Evolutionary conservation across 805 yeast species (phyloP).

Genomic region (Sugiyamaella lignohabitans): DNA sequence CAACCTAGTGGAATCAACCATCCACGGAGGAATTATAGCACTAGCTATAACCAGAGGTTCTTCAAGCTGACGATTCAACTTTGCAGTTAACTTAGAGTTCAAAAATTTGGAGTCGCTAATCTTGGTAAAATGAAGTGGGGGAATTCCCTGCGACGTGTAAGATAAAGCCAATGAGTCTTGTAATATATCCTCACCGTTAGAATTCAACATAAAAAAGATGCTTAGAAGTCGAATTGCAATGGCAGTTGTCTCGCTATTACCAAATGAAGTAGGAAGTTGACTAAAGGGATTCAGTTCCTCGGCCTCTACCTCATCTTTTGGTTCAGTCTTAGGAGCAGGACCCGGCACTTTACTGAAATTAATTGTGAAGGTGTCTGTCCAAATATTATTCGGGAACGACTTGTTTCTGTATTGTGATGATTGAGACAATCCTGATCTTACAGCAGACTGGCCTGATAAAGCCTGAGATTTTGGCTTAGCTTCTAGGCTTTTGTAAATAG

Average conservation of each 20-base stretch:
- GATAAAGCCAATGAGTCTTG: neutral
- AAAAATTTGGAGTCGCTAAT: constrained; percentile 39
- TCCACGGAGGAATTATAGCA: constrained; percentile 83
- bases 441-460: too few relatives aligned
- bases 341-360: constrained; percentile 36
- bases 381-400: constrained; percentile 32
- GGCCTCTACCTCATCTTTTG: constrained; percentile 19
- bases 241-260: constrained; percentile 16
- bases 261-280: constrained; percentile 22
- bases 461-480: neutral
- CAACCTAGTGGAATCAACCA: constrained; percentile 59
- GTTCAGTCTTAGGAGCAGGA: constrained; percentile 4
- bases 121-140: too few relatives aligned
- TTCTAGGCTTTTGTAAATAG: constrained; percentile 34
- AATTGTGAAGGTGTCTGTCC: constrained; percentile 52
- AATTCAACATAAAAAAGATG: constrained; percentile 25
- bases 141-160: too few relatives aligned
- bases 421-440: constrained; percentile 10
- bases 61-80: constrained; percentile 77
- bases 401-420: constrained; percentile 8
- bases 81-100: constrained; percentile 79
- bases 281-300: constrained; percentile 19
- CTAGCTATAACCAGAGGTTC: constrained; percentile 85
- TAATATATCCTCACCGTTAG: constrained; percentile 17
- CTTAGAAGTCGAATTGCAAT: constrained; percentile 24